Conservation (phyloP, 2,329 filamentous ascomycete genomes). For the Mollisia scopiformis region DNA sequence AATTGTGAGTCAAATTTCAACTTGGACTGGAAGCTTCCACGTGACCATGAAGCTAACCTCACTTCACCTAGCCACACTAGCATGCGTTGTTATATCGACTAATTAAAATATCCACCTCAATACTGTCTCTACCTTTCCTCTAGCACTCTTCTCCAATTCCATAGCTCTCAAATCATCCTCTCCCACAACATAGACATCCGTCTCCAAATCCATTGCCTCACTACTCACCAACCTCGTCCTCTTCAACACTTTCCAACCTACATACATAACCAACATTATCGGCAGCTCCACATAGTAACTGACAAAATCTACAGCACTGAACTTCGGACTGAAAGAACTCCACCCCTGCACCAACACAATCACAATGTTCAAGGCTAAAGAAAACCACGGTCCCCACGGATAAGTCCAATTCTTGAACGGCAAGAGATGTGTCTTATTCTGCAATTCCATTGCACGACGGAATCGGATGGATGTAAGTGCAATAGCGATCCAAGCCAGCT, state of each 20-base stretch:
- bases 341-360: slow-evolving; percentile 67
- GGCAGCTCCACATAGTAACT: slow-evolving; percentile 67
- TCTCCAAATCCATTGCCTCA: slow-evolving; percentile 53
- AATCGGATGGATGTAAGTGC: slow-evolving; percentile 68
- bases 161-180: slow-evolving; percentile 32
- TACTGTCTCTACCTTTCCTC: slow-evolving; percentile 30
- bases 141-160: slow-evolving; percentile 29
- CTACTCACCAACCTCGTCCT: slow-evolving; percentile 48
- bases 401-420: slow-evolving; percentile 72
- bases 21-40: background rate
- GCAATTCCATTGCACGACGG: slow-evolving; percentile 56
- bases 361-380: slow-evolving; percentile 58
- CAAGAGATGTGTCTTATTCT: slow-evolving; percentile 63
- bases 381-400: slow-evolving; percentile 60
- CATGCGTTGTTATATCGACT: background rate
- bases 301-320: slow-evolving; percentile 62
- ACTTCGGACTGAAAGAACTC: slow-evolving; percentile 62
- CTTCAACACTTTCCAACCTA: slow-evolving; percentile 56
- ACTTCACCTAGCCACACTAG: no score
- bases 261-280: slow-evolving; percentile 57
- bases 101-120: slow-evolving; percentile 35
- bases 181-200: slow-evolving; percentile 44
- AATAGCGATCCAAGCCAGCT: slow-evolving; percentile 68
- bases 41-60: no score
- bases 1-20: background rate